phyloP scores from a whole-genome alignment of 2,329 filamentous ascomycete species.

The Clonostachys solani region DNA sequence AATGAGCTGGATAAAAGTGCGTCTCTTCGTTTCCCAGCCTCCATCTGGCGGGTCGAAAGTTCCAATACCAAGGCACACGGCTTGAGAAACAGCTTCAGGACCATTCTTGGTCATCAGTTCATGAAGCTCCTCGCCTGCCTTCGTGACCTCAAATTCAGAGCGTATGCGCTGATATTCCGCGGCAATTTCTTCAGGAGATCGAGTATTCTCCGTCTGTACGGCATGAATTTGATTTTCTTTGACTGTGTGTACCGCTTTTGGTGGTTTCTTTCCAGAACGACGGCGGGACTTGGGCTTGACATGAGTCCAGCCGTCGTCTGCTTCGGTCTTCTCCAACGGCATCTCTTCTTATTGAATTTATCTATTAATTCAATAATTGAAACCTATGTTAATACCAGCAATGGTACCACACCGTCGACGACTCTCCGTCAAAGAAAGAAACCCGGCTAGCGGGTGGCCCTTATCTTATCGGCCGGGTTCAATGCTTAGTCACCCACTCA shows the following conservation, averaged over 20 bases:
- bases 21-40: constrained; percentile 36
- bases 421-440: no score
- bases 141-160: constrained; percentile 1
- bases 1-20: constrained; percentile 46
- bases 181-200: constrained; percentile 1
- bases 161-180: constrained; percentile 3
- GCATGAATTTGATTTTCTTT: neutral
- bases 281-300: constrained; percentile 10
- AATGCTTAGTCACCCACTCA: no score
- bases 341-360: no score
- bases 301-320: constrained; percentile 10
- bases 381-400: no score
- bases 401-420: no score
- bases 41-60: constrained; percentile 47
- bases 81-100: constrained; percentile 14
- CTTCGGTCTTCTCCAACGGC: neutral
- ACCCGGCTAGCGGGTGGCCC: no score
- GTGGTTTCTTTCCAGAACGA: neutral
- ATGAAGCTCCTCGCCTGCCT: constrained; percentile 1
- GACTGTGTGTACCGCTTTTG: neutral
- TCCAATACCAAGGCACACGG: constrained; percentile 51
- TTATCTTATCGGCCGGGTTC: no score
- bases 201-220: neutral
- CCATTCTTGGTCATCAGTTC: neutral
- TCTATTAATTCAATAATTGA: no score